These are phyloP conservation scores for Lachancea waltii DNA, from an alignment of 805 yeast genomes.

Conservation along the genomic window DNA sequence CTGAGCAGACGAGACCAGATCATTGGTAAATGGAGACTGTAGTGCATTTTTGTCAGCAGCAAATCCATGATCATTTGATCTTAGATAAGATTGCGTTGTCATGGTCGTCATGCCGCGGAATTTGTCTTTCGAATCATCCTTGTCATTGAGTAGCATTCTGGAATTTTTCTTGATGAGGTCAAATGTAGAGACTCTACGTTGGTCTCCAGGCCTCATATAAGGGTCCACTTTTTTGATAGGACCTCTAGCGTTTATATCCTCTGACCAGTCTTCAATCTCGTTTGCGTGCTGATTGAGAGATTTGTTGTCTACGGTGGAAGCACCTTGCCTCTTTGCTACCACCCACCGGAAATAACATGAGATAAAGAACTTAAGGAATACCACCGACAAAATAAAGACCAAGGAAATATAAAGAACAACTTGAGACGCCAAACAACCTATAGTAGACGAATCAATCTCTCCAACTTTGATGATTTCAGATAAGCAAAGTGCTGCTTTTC, in stretches of 20 bases:
- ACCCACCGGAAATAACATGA: slow-evolving; percentile 90
- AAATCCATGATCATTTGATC: slow-evolving; percentile 1
- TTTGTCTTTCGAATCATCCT: neutral
- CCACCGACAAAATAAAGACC: slow-evolving; percentile 78
- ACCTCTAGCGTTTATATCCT: slow-evolving; percentile 47
- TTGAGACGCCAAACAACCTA: slow-evolving; percentile 90
- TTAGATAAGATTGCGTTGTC: slow-evolving; percentile 44
- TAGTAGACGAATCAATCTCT: slow-evolving; percentile 75
- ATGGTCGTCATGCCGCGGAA: slow-evolving; percentile 43
- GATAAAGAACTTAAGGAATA: slow-evolving; percentile 65
- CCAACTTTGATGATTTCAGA: slow-evolving; percentile 87
- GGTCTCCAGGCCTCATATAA: slow-evolving; percentile 42
- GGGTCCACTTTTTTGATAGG: slow-evolving; percentile 48
- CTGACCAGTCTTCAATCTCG: slow-evolving; percentile 81
- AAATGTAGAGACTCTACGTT: slow-evolving; percentile 5
- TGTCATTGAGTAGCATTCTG: slow-evolving; percentile 6
- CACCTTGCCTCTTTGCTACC: slow-evolving; percentile 75
- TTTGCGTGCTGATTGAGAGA: slow-evolving; percentile 57
- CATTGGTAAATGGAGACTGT: slow-evolving; percentile 8
- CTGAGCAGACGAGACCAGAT: slow-evolving; percentile 3
- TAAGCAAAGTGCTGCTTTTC: slow-evolving; percentile 73
- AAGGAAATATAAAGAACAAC: slow-evolving; percentile 77
- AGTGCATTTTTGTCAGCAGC: neutral
- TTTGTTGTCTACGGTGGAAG: slow-evolving; percentile 51
- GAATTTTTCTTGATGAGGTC: slow-evolving; percentile 10